phyloP scores from a whole-genome alignment of 2,329 filamentous ascomycete species.

The Nigrospora sphaerica region DNA sequence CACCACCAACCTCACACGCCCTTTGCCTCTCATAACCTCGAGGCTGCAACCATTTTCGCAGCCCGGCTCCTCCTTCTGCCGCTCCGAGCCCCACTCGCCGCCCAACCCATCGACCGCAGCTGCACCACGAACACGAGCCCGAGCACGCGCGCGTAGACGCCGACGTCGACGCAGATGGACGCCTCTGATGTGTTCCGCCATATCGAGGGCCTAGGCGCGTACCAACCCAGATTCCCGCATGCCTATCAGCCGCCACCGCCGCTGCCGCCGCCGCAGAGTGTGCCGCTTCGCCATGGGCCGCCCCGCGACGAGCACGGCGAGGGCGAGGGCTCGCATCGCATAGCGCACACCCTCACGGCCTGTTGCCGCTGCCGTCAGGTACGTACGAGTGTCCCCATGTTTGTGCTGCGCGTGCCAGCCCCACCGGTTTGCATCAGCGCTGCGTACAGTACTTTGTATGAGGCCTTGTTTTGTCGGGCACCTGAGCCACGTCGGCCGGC shows the following conservation, averaged over 20 bases:
- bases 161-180: constrained; percentile 39
- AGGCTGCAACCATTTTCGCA: too few relatives aligned
- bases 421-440: too few relatives aligned
- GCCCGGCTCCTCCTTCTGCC: too few relatives aligned
- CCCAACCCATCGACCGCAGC: too few relatives aligned
- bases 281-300: constrained; percentile 15
- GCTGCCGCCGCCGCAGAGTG: constrained; percentile 10
- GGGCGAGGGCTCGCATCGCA: constrained; percentile 48
- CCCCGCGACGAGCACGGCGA: constrained; percentile 37
- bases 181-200: constrained; percentile 52
- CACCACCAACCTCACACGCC: too few relatives aligned
- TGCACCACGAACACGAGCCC: constrained; percentile 3
- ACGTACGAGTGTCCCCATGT: constrained; percentile 19
- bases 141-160: too few relatives aligned
- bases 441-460: background rate
- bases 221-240: constrained; percentile 31
- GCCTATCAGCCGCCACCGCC: constrained; percentile 18
- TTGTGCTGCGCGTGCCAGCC: background rate
- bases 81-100: too few relatives aligned
- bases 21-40: too few relatives aligned
- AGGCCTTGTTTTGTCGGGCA: too few relatives aligned
- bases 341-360: constrained; percentile 73
- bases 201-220: constrained; percentile 37
- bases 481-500: background rate
- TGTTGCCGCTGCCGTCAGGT: constrained; percentile 77